phyloP scores from a whole-genome alignment of 257 asterid genomes.

The Linaria vulgaris region DNA sequence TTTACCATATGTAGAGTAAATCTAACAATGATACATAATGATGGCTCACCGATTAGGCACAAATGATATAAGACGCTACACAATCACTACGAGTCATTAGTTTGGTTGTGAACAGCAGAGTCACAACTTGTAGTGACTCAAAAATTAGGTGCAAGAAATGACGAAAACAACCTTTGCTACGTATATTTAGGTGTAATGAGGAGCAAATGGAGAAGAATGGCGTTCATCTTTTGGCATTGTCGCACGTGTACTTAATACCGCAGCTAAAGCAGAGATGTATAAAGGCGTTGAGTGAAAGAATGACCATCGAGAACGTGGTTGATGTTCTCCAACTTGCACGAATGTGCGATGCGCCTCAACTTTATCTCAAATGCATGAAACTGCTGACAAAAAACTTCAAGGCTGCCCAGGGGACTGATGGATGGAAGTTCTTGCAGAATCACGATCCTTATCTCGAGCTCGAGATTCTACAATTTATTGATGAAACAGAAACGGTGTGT shows the following conservation, averaged over 20 bases:
- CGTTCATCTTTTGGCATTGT: conserved; percentile 69
- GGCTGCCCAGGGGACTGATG: conserved; percentile 75
- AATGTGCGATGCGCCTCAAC: conserved; percentile 86
- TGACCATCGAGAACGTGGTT: conserved; percentile 62
- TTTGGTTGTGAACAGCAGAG: too few relatives aligned
- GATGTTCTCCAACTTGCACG: conserved; percentile 87
- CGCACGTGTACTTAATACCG: conserved; percentile 80
- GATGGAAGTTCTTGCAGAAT: conserved; percentile 75
- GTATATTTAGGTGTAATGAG: conserved; percentile 61
- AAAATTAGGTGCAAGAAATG: conserved; percentile 1
- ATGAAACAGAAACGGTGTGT: conserved; percentile 72
- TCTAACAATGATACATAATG: too few relatives aligned
- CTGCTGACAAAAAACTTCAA: conserved; percentile 50
- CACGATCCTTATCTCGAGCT: conserved; percentile 86
- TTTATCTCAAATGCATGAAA: conserved; percentile 68
- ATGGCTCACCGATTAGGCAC: too few relatives aligned
- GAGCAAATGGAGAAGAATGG: conserved; percentile 80
- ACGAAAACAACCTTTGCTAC: conserved; percentile 24
- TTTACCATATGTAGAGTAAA: too few relatives aligned
- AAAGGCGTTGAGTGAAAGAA: conserved; percentile 42
- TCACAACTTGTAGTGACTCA: too few relatives aligned
- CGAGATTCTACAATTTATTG: conserved; percentile 75
- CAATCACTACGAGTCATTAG: too few relatives aligned
- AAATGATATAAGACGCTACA: too few relatives aligned
- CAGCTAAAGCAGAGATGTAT: conserved; percentile 78